phyloP scores from a whole-genome alignment of 306 rosid species.

The Dalbergia cochinchinensis region DNA sequence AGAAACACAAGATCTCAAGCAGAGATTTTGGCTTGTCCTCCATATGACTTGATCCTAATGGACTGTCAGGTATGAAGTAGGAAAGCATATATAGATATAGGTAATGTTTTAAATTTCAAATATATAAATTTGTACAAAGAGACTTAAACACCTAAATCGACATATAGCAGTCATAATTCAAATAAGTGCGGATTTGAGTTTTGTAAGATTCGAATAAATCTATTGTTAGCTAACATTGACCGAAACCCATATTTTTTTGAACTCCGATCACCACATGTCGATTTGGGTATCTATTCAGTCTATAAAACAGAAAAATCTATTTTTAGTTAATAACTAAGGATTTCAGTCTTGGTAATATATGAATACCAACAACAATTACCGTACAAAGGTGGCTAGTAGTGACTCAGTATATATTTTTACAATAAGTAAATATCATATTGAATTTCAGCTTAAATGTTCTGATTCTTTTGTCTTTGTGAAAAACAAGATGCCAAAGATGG shows the following conservation, averaged over 20 bases:
- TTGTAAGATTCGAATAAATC: no score
- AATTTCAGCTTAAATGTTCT: not conserved
- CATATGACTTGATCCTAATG: constrained; percentile 91
- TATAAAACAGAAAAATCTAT: no score
- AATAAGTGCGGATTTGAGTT: no score
- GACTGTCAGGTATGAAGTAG: constrained; percentile 88
- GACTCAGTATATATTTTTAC: not conserved
- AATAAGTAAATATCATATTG: constrained; percentile 6
- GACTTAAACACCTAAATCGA: no score
- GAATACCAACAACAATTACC: not conserved
- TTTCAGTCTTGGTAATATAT: not conserved
- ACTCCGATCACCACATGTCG: no score
- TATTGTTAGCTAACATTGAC: no score
- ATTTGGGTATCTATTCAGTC: no score
- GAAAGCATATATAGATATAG: not conserved
- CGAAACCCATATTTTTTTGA: no score
- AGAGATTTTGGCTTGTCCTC: constrained; percentile 50
- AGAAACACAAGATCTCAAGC: constrained; percentile 56
- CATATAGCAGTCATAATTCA: no score
- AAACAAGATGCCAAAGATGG: constrained; percentile 98
- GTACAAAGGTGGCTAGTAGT: not conserved
- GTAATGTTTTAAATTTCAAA: not conserved
- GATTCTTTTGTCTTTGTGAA: constrained; percentile 35
- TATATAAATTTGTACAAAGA: no score
- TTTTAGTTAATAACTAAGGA: not conserved